Conservation (phyloP, 768 basidiomycete genomes). For the Wakefieldia striispora region DNA sequence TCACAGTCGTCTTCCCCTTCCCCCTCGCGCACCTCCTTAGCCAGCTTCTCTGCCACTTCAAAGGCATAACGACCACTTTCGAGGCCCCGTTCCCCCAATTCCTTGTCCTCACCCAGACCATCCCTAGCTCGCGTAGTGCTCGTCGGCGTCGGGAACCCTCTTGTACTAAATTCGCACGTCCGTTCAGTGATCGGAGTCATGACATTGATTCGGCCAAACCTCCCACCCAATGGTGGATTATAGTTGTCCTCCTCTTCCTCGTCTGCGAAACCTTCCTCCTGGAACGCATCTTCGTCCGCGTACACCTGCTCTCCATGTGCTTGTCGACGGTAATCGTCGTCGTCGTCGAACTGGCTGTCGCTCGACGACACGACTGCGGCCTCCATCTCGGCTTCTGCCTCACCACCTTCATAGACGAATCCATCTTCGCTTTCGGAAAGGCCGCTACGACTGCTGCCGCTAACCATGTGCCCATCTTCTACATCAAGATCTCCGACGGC, state of each 20-base stretch:
- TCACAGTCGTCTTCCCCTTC: slow-evolving; percentile 16
- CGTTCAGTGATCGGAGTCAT: slow-evolving; percentile 99
- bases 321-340: slow-evolving; percentile 23
- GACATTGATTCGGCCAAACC: slow-evolving; percentile 81
- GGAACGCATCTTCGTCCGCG: slow-evolving; percentile 26
- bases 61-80: slow-evolving; percentile 45
- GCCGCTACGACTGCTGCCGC: slow-evolving; percentile 28
- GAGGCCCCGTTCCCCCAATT: slow-evolving; percentile 19
- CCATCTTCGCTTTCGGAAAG: slow-evolving; percentile 36
- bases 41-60: slow-evolving; percentile 56
- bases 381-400: slow-evolving; percentile 25
- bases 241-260: slow-evolving; percentile 31
- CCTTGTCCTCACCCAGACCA: slow-evolving; percentile 17
- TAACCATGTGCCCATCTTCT: slow-evolving; percentile 25
- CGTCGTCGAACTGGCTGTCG: slow-evolving; percentile 33
- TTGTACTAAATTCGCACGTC: slow-evolving; percentile 81
- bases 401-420: slow-evolving; percentile 30
- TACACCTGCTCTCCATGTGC: slow-evolving; percentile 11
- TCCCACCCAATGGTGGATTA: slow-evolving; percentile 58
- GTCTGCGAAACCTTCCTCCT: slow-evolving; percentile 28
- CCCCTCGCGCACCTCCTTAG: slow-evolving; percentile 42
- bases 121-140: slow-evolving; percentile 50
- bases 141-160: slow-evolving; percentile 39
- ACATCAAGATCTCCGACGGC: slow-evolving; percentile 18
- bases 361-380: slow-evolving; percentile 28